Percentiles rank a stretch among this genome's conserved stretches.
Conservation (phyloP, 345 rosid genomes). For the Anacardium occidentale region DNA sequence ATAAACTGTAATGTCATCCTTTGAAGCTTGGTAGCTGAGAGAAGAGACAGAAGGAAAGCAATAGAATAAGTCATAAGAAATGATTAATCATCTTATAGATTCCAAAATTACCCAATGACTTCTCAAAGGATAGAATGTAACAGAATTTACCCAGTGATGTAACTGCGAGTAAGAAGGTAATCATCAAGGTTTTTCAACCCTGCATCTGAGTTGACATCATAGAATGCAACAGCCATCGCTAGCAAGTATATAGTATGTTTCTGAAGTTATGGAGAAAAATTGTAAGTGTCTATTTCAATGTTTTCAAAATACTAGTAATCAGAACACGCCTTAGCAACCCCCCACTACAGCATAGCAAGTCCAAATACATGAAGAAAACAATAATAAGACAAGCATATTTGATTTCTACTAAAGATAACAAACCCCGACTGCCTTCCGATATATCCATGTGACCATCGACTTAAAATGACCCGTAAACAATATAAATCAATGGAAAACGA, state of each 20-base stretch:
- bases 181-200: constrained; percentile 86
- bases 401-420: too few species aligned
- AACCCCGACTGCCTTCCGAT: too few species aligned
- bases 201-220: constrained; percentile 45
- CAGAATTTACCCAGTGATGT: constrained; percentile 64
- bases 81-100: background rate
- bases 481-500: too few species aligned
- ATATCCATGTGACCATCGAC: too few species aligned
- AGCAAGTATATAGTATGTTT: background rate
- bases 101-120: too few species aligned
- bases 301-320: too few species aligned
- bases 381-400: background rate
- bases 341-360: too few species aligned
- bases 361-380: too few species aligned
- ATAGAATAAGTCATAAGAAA: too few species aligned
- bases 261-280: background rate
- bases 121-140: background rate
- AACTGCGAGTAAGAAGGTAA: constrained; percentile 84
- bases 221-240: constrained; percentile 63
- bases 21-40: constrained; percentile 84
- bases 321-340: too few species aligned
- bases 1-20: constrained; percentile 74
- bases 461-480: too few species aligned
- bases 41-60: background rate
- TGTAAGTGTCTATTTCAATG: background rate